Evolutionary conservation across 257 asterid species (phyloP).

Genomic region (Prunella vulgaris): DNA sequence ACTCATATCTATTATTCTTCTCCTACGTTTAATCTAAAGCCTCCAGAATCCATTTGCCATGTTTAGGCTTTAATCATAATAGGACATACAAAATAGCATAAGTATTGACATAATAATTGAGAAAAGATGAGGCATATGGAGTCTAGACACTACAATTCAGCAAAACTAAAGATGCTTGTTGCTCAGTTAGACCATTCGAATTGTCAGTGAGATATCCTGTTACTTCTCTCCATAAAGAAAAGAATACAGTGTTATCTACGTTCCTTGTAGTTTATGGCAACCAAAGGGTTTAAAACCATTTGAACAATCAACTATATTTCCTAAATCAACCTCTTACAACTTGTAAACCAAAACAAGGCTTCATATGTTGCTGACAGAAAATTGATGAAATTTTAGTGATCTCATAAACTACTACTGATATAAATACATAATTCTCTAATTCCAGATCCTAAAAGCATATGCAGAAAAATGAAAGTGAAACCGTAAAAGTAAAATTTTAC

Average conservation of each 20-base stretch:
- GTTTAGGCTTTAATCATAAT: neutral
- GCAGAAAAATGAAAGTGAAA: neutral
- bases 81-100: neutral
- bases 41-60: neutral
- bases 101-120: neutral
- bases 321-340: neutral
- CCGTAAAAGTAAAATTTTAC: slow-evolving; percentile 22
- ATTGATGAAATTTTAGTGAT: neutral
- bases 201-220: neutral
- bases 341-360: neutral
- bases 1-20: neutral
- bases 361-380: neutral
- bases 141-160: no score
- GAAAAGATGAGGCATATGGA: neutral
- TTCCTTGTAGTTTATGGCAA: neutral
- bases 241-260: neutral
- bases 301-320: neutral
- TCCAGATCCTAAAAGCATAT: neutral
- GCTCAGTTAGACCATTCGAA: neutral
- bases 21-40: neutral
- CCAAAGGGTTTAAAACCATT: neutral
- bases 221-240: neutral
- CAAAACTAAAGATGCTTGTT: neutral
- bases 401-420: neutral
- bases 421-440: neutral